Conservation (phyloP, 2,329 filamentous ascomycete species). For the Xylariaceae sp. region DNA sequence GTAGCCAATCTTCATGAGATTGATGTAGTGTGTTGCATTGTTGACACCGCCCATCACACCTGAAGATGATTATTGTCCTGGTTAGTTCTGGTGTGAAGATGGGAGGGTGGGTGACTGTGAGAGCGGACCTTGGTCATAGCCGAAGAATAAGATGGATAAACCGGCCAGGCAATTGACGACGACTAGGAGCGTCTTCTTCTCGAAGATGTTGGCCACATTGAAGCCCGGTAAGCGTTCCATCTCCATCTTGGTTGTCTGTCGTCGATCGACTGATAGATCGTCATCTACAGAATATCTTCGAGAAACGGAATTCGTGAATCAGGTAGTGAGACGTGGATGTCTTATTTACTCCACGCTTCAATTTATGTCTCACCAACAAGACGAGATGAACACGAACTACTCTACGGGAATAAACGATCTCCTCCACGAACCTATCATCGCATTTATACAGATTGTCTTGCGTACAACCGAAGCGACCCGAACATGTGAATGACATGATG, state of each 20-base stretch:
- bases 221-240: conserved; percentile 32
- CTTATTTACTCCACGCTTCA: too few species aligned
- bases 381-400: too few species aligned
- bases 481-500: too few species aligned
- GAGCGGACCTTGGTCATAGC: conserved; percentile 45
- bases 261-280: too few species aligned
- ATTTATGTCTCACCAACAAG: too few species aligned
- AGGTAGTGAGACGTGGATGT: too few species aligned
- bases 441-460: too few species aligned
- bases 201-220: conserved; percentile 32
- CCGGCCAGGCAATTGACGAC: conserved; percentile 57
- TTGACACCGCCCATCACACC: conserved; percentile 60
- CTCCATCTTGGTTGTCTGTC: not conserved
- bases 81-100: not conserved
- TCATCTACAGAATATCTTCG: too few species aligned
- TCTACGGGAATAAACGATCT: too few species aligned
- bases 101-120: not conserved
- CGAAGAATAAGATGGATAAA: conserved; percentile 65
- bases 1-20: conserved; percentile 60
- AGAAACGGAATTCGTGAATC: too few species aligned
- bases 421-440: too few species aligned
- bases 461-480: too few species aligned
- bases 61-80: not conserved
- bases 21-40: conserved; percentile 57
- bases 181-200: conserved; percentile 31